A percentile compares a stretch with the other conserved stretches of the same genome.
Evolutionary conservation across 768 basidiomycete species (phyloP).

Genomic region (Leccinum pellstonianum): DNA sequence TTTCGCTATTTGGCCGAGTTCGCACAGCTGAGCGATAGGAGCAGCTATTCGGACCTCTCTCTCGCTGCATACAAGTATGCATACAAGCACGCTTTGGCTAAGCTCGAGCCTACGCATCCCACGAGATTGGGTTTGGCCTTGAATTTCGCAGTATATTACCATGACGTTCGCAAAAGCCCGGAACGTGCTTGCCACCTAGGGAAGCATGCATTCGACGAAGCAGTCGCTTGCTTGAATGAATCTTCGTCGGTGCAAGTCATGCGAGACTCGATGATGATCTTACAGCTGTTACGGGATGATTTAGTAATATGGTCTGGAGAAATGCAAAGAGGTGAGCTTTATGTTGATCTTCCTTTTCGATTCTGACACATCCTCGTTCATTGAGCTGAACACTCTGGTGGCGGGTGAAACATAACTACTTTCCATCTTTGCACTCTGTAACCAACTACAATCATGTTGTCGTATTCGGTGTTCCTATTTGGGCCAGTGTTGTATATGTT

Average conservation of each 20-base stretch:
- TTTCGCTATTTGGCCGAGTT: slow-evolving; percentile 90
- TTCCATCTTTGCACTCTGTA: slow-evolving; percentile 2
- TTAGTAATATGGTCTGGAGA: slow-evolving; percentile 83
- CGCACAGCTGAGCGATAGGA: slow-evolving; percentile 66
- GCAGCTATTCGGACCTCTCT: slow-evolving; percentile 68
- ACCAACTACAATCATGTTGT: slow-evolving; percentile 1
- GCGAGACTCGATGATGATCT: slow-evolving; percentile 78
- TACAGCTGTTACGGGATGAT: slow-evolving; percentile 83
- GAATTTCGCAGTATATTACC: slow-evolving; percentile 94
- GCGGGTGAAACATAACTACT: slow-evolving; percentile 10
- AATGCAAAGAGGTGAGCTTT: slow-evolving; percentile 46
- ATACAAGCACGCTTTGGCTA: slow-evolving; percentile 75
- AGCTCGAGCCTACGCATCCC: slow-evolving; percentile 77
- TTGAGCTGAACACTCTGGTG: slow-evolving; percentile 26
- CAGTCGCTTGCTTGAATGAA: slow-evolving; percentile 61
- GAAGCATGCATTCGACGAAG: slow-evolving; percentile 91
- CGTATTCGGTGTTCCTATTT: not conserved
- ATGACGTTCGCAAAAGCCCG: slow-evolving; percentile 81
- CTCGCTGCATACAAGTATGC: slow-evolving; percentile 84
- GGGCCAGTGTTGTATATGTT: slow-evolving; percentile 8
- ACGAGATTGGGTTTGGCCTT: slow-evolving; percentile 85
- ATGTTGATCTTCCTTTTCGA: slow-evolving; percentile 3
- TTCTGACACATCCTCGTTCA: slow-evolving; percentile 13
- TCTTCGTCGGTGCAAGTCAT: slow-evolving; percentile 43
- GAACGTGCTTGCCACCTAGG: slow-evolving; percentile 86